Percentiles rank a stretch among this genome's conserved stretches.
These are phyloP conservation scores for Cercospora sp. DNA, from an alignment of 2,329 filamentous ascomycete genomes.

Conservation along the genomic window DNA sequence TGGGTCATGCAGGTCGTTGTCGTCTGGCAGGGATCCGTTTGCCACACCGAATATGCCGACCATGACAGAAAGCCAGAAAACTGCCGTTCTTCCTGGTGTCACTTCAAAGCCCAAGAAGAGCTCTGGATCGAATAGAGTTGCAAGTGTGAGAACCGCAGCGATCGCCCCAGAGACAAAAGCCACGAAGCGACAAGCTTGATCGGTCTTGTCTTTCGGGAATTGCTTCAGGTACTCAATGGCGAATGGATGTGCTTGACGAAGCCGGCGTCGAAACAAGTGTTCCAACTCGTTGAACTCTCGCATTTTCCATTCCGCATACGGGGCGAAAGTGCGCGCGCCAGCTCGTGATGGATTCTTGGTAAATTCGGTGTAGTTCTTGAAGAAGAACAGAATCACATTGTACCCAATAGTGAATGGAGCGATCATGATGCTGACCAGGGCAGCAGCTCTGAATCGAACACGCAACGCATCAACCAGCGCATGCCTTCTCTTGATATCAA, in stretches of 20 bases:
- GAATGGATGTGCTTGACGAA: constrained; percentile 93
- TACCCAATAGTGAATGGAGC: constrained; percentile 87
- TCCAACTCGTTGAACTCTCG: constrained; percentile 96
- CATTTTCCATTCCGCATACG: constrained; percentile 95
- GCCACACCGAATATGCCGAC: constrained; percentile 80
- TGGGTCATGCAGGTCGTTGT: constrained; percentile 86
- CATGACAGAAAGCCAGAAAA: constrained; percentile 87
- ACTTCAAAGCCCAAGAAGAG: constrained; percentile 90
- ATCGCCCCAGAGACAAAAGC: constrained; percentile 86
- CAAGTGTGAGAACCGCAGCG: constrained; percentile 78
- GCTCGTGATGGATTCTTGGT: constrained; percentile 88
- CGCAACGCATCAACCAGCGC: constrained; percentile 76
- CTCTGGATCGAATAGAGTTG: constrained; percentile 85
- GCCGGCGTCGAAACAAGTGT: constrained; percentile 83
- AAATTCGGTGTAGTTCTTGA: constrained; percentile 96
- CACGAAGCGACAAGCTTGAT: constrained; percentile 79
- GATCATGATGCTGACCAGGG: constrained; percentile 80
- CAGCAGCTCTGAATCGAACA: constrained; percentile 76
- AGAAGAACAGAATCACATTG: constrained; percentile 84
- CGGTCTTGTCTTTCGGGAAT: constrained; percentile 92
- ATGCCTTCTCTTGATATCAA: constrained; percentile 78
- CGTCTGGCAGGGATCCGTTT: constrained; percentile 77
- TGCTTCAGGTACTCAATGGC: constrained; percentile 91
- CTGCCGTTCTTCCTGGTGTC: constrained; percentile 78
- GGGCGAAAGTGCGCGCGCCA: constrained; percentile 86